Base-by-base conservation (phyloP, 768 basidiomycete genomes). In the Wakefieldia striispora region DNA sequence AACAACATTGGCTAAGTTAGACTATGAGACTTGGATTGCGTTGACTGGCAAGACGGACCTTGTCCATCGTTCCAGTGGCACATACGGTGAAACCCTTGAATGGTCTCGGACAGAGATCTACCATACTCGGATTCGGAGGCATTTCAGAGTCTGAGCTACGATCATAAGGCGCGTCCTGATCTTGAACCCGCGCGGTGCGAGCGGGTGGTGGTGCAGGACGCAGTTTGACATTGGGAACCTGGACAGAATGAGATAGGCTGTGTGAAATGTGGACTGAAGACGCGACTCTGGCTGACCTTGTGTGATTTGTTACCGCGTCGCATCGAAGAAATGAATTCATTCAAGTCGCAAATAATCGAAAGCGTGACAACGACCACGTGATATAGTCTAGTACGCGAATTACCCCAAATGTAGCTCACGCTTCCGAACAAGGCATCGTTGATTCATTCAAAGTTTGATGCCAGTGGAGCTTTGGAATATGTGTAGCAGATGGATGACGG, bases 151-250 rank as follows among this genome's bases (percentile, higher is more conserved):
- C 79, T 70, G 71, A 45, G 69, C 78, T 70, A 66, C 69, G 51
- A 65, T 75, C 50, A 34, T 41, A 67, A 64, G 53, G 69, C 73
- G 41, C 47, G 66, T 63, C 43, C 50, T 53, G 47, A 43, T 60
- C 54, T 9, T 36, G 35, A 17, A 20, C 49, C 57, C 45, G 49
- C 0, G 43, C 19, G 1, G 40, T 61, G 60, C 53, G 50, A 61
- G 53, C 41, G 58, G 65, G 52, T 29, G 67, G 66, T 48, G 74
- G 75, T 12, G 80, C 81, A 3, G 88, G 88, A 17, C 89, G 82
- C 52, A 91, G 78, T 55, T 85, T 89, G 54, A 91, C 89, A 72
- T 86, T 86, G 3, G 89, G 88, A 14, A 91, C 88, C 88, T 91
- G 51, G 23, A 20, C 5, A 45, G 40, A n/a, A 16, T 10, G 7